These are phyloP conservation scores for Xenosphaeropsis pyriputrescens DNA, from an alignment of 2,329 filamentous ascomycete species.

Conservation along the genomic window DNA sequence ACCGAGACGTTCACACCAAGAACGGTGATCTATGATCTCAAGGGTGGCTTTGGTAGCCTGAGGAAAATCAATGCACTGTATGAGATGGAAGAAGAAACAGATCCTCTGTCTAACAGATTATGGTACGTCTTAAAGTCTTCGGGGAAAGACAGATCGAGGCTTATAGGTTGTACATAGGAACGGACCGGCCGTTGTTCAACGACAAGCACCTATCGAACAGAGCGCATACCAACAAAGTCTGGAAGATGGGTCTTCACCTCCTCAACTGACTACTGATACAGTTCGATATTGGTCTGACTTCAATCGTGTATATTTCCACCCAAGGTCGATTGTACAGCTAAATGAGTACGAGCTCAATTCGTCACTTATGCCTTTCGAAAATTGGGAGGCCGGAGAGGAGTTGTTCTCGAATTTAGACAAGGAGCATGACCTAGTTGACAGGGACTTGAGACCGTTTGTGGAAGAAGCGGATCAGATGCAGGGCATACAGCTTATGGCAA, in stretches of 20 bases:
- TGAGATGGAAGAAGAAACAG: slow-evolving; percentile 18
- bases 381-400: slow-evolving; percentile 58
- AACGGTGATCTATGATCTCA: slow-evolving; percentile 87
- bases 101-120: slow-evolving; percentile 14
- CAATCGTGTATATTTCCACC: slow-evolving; percentile 84
- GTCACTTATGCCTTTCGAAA: slow-evolving; percentile 67
- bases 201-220: slow-evolving; percentile 49
- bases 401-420: slow-evolving; percentile 60
- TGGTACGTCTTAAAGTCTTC: slow-evolving; percentile 19
- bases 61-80: slow-evolving; percentile 83
- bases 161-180: slow-evolving; percentile 30
- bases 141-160: too few relatives aligned
- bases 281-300: slow-evolving; percentile 98
- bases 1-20: slow-evolving; percentile 85
- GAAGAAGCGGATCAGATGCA: slow-evolving; percentile 93
- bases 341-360: slow-evolving; percentile 80
- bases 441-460: slow-evolving; percentile 76
- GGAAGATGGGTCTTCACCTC: slow-evolving; percentile 51
- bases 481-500: slow-evolving; percentile 64
- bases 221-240: slow-evolving; percentile 70
- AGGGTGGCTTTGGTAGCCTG: slow-evolving; percentile 81
- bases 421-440: slow-evolving; percentile 76
- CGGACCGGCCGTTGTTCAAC: slow-evolving; percentile 52
- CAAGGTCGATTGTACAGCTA: slow-evolving; percentile 72
- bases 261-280: slow-evolving; percentile 48